Evolutionary conservation across 1,139 yeast species (phyloP).

Genomic region (Ogataea hybrid): DNA sequence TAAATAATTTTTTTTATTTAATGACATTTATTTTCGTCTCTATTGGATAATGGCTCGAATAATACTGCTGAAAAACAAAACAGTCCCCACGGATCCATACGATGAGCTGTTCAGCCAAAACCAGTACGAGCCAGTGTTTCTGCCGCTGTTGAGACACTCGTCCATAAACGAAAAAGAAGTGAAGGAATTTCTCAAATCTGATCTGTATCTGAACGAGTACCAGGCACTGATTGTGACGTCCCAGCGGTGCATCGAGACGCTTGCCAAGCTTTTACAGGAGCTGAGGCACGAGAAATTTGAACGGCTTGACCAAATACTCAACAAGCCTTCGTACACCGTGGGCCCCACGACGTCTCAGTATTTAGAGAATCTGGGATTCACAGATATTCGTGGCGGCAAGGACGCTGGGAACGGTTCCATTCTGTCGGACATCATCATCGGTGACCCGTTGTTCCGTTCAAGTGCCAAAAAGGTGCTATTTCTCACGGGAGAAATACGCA

Average conservation of each 20-base stretch:
- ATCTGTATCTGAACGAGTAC: conserved; percentile 39
- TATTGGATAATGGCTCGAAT: conserved; percentile 23
- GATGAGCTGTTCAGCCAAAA: conserved; percentile 38
- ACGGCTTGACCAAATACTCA: conserved; percentile 33
- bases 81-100: conserved; percentile 67
- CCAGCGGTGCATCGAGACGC: conserved; percentile 87
- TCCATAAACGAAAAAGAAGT: conserved; percentile 49
- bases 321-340: conserved; percentile 73
- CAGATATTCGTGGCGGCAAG: conserved; percentile 65
- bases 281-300: conserved; percentile 19
- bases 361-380: conserved; percentile 62
- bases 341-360: conserved; percentile 84
- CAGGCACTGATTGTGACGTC: conserved; percentile 77
- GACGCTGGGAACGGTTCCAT: conserved; percentile 80
- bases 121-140: conserved; percentile 47
- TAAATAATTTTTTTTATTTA: background rate
- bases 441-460: conserved; percentile 33
- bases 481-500: conserved; percentile 82
- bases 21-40: conserved; percentile 7
- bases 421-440: conserved; percentile 62
- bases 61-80: conserved; percentile 62
- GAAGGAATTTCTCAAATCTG: conserved; percentile 39
- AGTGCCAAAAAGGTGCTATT: conserved; percentile 49
- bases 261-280: conserved; percentile 44
- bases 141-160: conserved; percentile 69